Base-by-base conservation (phyloP, 495 filamentous ascomycete species). In the Aspergillus asperescens region DNA sequence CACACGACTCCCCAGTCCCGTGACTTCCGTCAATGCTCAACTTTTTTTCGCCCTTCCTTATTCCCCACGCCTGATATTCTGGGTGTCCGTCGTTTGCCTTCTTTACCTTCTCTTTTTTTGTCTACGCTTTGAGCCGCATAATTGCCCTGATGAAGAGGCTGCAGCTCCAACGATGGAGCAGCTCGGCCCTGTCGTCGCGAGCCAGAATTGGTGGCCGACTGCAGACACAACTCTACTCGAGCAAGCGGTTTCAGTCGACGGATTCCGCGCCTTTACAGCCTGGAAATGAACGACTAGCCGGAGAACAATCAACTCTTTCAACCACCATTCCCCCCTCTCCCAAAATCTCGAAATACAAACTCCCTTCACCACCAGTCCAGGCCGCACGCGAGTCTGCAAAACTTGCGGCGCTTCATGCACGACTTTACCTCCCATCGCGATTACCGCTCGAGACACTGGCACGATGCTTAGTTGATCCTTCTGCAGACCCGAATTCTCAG, bases 401-500 rank as follows among this genome's bases (percentile, higher is more conserved):
- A 74, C 87, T 98, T 62, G 83, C 91, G 56, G 90, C 93, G 50
- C 83, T 98, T 27, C 91, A 96, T 70, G 86, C 90, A 62, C 90
- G 93, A 62, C 85, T 98, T 41, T 82, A 82, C 46, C 84, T 98
- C 52, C 84, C 91, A 25, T 75, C 80, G 28, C 85, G 83, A 67
- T 77, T 96, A 57, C 94, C 93, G 7, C 71, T 95, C 27, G 78
- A 95, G 66, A 89, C 86, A 1, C 83, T 98, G 46, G 90, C 89
- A 49, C 83, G 93, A 32, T 81, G 88, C 42, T 81, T 98, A 43
- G 81, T 97, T 61, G 86, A 96, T 70, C 71, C 78, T 25, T 86
- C 90, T 15, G 90, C 92, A 16, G 90, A 97, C 65, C 62, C 76
- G 0, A 77, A 90, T 68, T 71, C 80, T 6, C 69, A 70, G 53